Evolutionary conservation across 169 alveolate genomes (phyloP), one percentile per base, ranked within the genome.

Genomic region (Eimeria brunetti): DNA sequence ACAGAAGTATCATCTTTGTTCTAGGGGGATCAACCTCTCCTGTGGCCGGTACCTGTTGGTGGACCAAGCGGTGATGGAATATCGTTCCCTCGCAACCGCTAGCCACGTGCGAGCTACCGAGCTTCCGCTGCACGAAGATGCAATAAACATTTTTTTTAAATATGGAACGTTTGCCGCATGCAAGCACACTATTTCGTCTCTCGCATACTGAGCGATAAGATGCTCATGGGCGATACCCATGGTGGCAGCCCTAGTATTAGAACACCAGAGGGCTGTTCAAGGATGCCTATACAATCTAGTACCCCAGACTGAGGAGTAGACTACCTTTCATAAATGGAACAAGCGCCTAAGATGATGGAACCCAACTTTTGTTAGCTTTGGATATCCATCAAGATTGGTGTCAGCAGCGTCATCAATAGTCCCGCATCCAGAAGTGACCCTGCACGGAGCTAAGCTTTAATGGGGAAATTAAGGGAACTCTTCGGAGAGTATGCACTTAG

Each of bases 31-130:
- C 96, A 96, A 80, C 96, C 96, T 8, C 85, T 95, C 7, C 58
- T 95, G 36, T 96, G 97, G 97, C 95, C 94, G 5, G 14, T 95
- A 6, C 97, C 97, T 14, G 95, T 95, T 69, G 97, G 97, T 16
- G 94, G 96, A 11, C 97, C 97, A 16, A 85, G 92, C 20, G 94
- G 96, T 27, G 96, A 95, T 51, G 97, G 97, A 8, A 88, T 96
- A 11, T 89, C 89, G 53, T 96, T 96, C 94, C 97, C 83, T 58
- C 88, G 93, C 78, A 86, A 64, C 93, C 93, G 93, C 69, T 86
- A 86, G 62, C 12, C 46, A 27, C 44, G 44, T 51, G 4, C 84
- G 46, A 24, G 64, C 18, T 46, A 18, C 46, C 84, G 46, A 24
- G 64, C 18, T 46, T 38, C 46, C 67, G 88, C 88, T 51, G n/a